Conservation (phyloP, 2,329 filamentous ascomycete species). For the Penicillium sp. region DNA sequence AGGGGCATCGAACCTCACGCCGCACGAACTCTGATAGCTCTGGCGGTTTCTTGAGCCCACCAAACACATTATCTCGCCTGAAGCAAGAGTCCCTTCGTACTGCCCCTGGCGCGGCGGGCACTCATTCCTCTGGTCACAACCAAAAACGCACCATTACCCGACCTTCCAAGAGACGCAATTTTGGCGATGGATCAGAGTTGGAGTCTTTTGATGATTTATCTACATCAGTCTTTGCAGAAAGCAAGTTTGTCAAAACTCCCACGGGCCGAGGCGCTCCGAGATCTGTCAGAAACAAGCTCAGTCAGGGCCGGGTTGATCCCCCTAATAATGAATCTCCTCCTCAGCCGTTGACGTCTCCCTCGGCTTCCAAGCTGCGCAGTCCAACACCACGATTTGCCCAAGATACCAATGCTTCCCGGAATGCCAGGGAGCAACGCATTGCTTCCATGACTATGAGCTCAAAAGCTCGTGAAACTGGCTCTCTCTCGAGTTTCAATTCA, state of each 20-base stretch:
- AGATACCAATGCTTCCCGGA: slow-evolving; percentile 67
- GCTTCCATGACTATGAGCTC: slow-evolving; percentile 43
- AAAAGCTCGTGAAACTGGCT: slow-evolving; percentile 44
- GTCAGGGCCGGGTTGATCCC: slow-evolving; percentile 42
- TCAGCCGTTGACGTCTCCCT: slow-evolving; percentile 61
- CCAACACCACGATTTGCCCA: slow-evolving; percentile 65
- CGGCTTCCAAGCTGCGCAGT: slow-evolving; percentile 50
- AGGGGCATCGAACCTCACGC: slow-evolving; percentile 69
- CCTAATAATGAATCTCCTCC: slow-evolving; percentile 44
- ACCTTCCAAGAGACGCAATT: slow-evolving; percentile 70
- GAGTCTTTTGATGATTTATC: slow-evolving; percentile 94
- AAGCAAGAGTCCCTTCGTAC: slow-evolving; percentile 53
- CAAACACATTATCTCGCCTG: slow-evolving; percentile 45
- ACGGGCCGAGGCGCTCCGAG: slow-evolving; percentile 68
- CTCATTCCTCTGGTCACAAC: slow-evolving; percentile 55
- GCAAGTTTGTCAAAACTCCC: slow-evolving; percentile 79
- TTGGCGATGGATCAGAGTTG: slow-evolving; percentile 89
- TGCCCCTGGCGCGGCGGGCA: slow-evolving; percentile 49
- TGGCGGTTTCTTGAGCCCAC: slow-evolving; percentile 47
- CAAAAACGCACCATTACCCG: slow-evolving; percentile 73
- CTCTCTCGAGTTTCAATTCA: slow-evolving; percentile 55
- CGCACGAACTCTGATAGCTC: slow-evolving; percentile 80
- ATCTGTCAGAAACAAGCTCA: slow-evolving; percentile 55
- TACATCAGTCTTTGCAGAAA: slow-evolving; percentile 80
- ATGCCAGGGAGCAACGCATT: slow-evolving; percentile 64